These are phyloP conservation scores for Pleoardoris graminearum DNA, from an alignment of 2,329 filamentous ascomycete species.

Conservation along the genomic window DNA sequence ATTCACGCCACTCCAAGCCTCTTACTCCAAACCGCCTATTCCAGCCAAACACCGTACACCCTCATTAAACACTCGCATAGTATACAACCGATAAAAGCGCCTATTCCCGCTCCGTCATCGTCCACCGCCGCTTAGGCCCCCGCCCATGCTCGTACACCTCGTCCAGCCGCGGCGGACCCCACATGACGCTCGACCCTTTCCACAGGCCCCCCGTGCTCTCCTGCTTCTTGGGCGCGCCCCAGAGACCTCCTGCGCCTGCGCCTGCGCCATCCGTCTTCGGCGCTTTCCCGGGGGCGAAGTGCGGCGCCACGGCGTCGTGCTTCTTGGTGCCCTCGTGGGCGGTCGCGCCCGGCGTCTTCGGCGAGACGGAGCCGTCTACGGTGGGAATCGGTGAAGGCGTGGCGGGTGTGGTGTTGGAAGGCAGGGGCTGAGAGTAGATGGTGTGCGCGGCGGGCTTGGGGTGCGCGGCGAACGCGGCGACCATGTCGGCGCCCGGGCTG, in stretches of 20 bases:
- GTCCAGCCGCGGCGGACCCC: constrained; percentile 46
- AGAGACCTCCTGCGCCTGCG: constrained; percentile 22
- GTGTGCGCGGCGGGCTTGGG: constrained; percentile 25
- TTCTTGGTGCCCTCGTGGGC: constrained; percentile 36
- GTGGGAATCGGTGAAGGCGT: constrained; percentile 5
- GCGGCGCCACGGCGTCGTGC: constrained; percentile 36
- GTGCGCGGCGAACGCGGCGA: constrained; percentile 38
- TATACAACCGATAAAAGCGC: no score
- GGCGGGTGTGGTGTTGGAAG: background rate
- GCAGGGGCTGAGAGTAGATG: constrained; percentile 4
- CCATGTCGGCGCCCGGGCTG: constrained; percentile 38
- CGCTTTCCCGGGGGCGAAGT: constrained; percentile 22
- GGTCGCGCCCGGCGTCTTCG: constrained; percentile 17
- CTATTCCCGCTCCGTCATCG: constrained; percentile 42
- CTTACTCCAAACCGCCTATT: no score
- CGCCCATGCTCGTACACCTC: constrained; percentile 43
- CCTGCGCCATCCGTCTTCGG: background rate
- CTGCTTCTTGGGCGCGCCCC: constrained; percentile 26
- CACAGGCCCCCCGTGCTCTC: constrained; percentile 40
- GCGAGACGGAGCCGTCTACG: constrained; percentile 10
- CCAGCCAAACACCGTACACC: no score
- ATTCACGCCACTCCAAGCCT: no score
- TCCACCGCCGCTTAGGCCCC: constrained; percentile 51
- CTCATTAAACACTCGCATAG: no score
- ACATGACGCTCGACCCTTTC: constrained; percentile 18